These are phyloP conservation scores for Hordeum marinum DNA, from an alignment of 176 grass and related monocot genomes.

Conservation along the genomic window DNA sequence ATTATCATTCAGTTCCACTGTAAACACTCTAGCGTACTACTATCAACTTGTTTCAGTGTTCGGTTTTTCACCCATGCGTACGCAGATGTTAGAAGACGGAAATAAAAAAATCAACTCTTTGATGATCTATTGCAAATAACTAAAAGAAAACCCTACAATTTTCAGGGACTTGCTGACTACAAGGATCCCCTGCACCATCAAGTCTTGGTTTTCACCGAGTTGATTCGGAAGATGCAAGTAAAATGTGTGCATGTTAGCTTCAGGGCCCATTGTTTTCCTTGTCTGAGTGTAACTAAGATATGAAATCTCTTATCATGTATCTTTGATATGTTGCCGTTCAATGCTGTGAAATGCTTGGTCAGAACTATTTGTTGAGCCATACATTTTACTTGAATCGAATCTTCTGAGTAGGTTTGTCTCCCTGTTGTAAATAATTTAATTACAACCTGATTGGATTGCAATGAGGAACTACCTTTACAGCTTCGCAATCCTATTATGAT, in stretches of 20 bases:
- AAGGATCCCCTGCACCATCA: no score
- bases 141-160: no score
- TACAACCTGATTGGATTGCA: not conserved
- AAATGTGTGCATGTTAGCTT: slow-evolving; percentile 88
- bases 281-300: not conserved
- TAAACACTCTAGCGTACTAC: no score
- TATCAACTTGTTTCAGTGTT: no score
- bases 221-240: slow-evolving; percentile 97
- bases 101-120: no score
- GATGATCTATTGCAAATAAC: no score
- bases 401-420: not conserved
- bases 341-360: not conserved
- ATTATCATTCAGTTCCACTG: no score
- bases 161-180: no score
- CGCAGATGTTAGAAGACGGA: no score
- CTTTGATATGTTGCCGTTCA: not conserved
- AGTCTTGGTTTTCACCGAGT: slow-evolving; percentile 71
- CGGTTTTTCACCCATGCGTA: no score
- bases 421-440: not conserved
- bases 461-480: not conserved
- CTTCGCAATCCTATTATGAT: not conserved
- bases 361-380: not conserved
- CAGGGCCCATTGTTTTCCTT: not conserved
- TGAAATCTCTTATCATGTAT: not conserved
- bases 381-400: not conserved